These are phyloP conservation scores for Luzula sylvatica DNA, from an alignment of 176 grass and related monocot genomes.

Conservation along the genomic window DNA sequence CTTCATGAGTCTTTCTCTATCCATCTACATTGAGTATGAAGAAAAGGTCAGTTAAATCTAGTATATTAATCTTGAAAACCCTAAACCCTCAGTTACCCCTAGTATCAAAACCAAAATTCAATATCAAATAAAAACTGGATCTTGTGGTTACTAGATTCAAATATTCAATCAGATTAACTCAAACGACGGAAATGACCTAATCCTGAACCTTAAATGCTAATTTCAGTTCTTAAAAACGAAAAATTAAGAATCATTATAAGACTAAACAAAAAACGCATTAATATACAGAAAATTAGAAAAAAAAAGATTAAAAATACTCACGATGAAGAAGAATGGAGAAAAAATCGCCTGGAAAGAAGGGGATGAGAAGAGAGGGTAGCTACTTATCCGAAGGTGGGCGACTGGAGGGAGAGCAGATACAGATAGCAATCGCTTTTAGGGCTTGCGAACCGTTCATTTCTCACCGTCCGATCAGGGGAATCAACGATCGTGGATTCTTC, in stretches of 20 bases:
- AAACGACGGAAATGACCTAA: not conserved
- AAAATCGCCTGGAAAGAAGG: not conserved
- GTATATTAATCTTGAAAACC: not conserved
- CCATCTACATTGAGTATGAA: slow-evolving; percentile 33
- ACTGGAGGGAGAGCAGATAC: not conserved
- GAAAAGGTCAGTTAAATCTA: not conserved
- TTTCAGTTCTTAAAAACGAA: not conserved
- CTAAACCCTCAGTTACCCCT: slow-evolving; percentile 20
- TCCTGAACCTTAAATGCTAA: not conserved
- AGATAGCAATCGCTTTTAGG: slow-evolving; percentile 11
- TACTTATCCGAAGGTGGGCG: slow-evolving; percentile 21
- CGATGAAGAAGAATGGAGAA: slow-evolving; percentile 1
- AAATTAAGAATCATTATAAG: not conserved
- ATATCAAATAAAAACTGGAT: not conserved
- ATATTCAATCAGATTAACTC: not conserved
- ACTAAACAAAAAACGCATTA: not conserved
- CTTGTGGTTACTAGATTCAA: not conserved
- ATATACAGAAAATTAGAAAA: not conserved
- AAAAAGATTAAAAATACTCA: slow-evolving; percentile 3
- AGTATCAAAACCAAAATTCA: not conserved
- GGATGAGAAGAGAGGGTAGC: not conserved
- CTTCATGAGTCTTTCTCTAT: slow-evolving; percentile 87
- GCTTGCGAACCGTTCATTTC: not conserved
- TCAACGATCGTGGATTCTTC: not conserved
- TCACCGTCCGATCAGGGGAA: slow-evolving; percentile 10